Evolutionary conservation across 306 rosid species (phyloP).

Genomic region (Crotalaria pallida): DNA sequence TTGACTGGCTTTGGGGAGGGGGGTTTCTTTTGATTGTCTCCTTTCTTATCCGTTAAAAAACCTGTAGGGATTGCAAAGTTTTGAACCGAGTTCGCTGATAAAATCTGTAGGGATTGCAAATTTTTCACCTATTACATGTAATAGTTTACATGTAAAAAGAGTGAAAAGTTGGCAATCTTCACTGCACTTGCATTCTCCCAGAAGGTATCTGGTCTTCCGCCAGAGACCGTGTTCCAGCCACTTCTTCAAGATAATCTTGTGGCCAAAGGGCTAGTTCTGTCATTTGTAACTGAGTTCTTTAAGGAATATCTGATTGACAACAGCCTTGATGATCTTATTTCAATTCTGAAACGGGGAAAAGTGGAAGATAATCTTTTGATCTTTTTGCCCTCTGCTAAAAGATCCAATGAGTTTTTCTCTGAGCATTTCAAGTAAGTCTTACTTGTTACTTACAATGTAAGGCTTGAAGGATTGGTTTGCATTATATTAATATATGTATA

Average conservation of each 20-base stretch:
- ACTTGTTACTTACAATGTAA: not conserved
- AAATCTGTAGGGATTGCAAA: not conserved
- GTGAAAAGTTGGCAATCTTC: conserved; percentile 96
- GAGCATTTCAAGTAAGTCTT: conserved; percentile 89
- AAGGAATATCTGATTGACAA: conserved; percentile 91
- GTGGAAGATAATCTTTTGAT: conserved; percentile 91
- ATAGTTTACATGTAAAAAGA: no score
- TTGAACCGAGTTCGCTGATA: no score
- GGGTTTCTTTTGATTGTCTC: not conserved
- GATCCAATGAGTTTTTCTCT: conserved; percentile 76
- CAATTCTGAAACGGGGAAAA: conserved; percentile 92
- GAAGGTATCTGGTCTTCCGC: conserved; percentile 98
- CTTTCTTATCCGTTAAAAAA: not conserved
- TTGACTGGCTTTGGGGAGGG: no score
- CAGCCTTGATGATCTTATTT: conserved; percentile 94
- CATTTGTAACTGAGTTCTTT: conserved; percentile 90
- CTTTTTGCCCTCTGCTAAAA: conserved; percentile 80
- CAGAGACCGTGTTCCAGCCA: conserved; percentile 97
- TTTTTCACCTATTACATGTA: not conserved
- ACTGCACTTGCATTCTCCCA: conserved; percentile 99
- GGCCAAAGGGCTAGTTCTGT: conserved; percentile 94
- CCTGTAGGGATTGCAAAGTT: no score
- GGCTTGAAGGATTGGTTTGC: no score
- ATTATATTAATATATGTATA: no score
- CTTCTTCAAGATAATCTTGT: conserved; percentile 97